Base-by-base conservation (phyloP, 345 rosid species). In the Aurinia saxatilis region DNA sequence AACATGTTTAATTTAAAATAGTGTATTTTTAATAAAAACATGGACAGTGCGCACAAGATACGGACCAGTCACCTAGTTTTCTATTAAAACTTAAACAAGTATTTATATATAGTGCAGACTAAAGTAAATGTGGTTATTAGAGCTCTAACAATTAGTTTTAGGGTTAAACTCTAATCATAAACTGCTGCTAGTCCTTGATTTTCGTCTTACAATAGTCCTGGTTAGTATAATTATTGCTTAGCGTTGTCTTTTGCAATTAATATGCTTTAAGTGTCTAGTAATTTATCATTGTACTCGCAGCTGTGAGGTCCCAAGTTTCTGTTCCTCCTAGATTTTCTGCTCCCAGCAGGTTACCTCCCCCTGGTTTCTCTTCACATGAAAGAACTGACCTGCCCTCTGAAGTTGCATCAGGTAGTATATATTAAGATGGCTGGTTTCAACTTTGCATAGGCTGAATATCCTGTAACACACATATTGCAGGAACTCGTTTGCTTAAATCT, bases 261-360 rank as follows among this genome's bases (percentile, higher is more conserved):
- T 2, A 35, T 35, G 25, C 9, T n/a, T 35, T 46, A 25, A 30
- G 17, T 34, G 30, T 38, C 21, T 14, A 14, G 10, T 16, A 38
- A 27, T 52, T 53, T 45, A n/a, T 36, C 15, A 5, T 39, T 66
- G 8, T 60, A 34, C 10, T 6, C 30, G 54, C 21, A 69, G 73
- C 72, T 38, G 81, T 61, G 12, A 79, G 95, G 55, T 58, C 84
- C 73, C 96, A 83, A 68, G 66, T 83, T 40, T 81, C 86, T 31
- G 93, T 85, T 29, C 96, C 95, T 10, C 98, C 98, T 42, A 96
- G 98, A 65, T 89, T 92, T 61, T 71, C 93, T 40, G 78, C 75
- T 16, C 89, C 93, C 55, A 89, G 71, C 70, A 83, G 89, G 75
- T 80, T 89, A 46, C 96, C 98, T 21, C 96, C 98, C 6, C 98